phyloP scores from a whole-genome alignment of 345 rosid species.

The Brassica rapa region DNA sequence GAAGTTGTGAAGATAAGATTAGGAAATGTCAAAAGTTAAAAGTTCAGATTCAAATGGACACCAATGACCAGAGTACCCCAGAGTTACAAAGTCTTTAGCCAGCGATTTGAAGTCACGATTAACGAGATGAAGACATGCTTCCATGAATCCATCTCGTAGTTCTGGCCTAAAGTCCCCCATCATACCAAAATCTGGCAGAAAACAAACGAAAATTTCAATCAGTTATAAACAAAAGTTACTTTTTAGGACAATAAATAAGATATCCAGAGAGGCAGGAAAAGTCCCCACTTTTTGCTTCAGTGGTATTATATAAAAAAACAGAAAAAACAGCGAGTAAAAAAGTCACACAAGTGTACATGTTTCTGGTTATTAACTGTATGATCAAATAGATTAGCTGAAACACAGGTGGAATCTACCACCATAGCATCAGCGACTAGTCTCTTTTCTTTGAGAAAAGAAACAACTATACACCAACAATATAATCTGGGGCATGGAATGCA shows the following conservation, averaged over 20 bases:
- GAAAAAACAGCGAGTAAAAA: constrained; percentile 2
- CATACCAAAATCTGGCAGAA: constrained; percentile 90
- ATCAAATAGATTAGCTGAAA: constrained; percentile 1
- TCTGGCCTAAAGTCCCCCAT: constrained; percentile 97
- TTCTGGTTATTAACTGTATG: constrained; percentile 18
- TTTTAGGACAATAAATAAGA: neutral
- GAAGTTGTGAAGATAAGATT: constrained; percentile 29
- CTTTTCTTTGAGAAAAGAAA: constrained; percentile 4
- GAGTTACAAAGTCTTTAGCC: constrained; percentile 87
- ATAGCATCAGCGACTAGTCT: constrained; percentile 5
- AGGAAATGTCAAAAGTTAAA: constrained; percentile 29
- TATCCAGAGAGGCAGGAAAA: constrained; percentile 1
- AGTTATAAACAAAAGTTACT: constrained; percentile 19
- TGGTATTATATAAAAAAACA: neutral
- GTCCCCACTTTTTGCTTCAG: neutral
- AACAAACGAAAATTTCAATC: constrained; percentile 38
- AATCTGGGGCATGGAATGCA: neutral
- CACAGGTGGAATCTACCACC: constrained; percentile 11
- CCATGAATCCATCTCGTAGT: constrained; percentile 83
- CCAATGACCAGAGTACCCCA: constrained; percentile 62
- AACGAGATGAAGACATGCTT: constrained; percentile 97
- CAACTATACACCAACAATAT: constrained; percentile 3
- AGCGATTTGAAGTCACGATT: constrained; percentile 89
- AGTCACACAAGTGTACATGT: constrained; percentile 3
- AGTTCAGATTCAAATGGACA: constrained; percentile 31